Percentiles rank a stretch among this genome's conserved stretches.
These are phyloP conservation scores for Rhizophora mangle DNA, from an alignment of 345 rosid genomes.

Conservation along the genomic window DNA sequence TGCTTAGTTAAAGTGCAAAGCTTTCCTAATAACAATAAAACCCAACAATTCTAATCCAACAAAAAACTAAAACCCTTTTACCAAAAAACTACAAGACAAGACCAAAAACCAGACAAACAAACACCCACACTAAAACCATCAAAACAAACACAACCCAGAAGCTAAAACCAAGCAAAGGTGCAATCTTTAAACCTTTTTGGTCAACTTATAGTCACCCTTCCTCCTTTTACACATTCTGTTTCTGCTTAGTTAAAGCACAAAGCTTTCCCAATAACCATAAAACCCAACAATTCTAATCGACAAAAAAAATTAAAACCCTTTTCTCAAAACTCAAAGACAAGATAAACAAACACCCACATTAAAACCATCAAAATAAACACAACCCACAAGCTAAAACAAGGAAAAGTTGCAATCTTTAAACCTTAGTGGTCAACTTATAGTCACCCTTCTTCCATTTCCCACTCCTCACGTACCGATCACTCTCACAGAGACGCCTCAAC, in stretches of 20 bases:
- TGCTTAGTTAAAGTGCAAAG: no score
- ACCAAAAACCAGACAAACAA: background rate
- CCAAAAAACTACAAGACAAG: background rate
- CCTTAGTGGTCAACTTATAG: constrained; percentile 67
- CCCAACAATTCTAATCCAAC: no score
- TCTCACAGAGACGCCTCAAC: constrained; percentile 58
- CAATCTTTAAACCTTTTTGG: constrained; percentile 53
- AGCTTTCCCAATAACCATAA: no score
- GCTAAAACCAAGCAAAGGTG: background rate
- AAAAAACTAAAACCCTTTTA: no score
- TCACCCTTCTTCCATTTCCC: constrained; percentile 74
- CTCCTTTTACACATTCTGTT: constrained; percentile 39
- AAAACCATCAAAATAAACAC: background rate
- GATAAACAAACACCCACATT: background rate
- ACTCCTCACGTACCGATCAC: constrained; percentile 63
- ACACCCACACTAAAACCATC: background rate
- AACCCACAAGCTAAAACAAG: background rate
- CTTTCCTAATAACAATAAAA: no score
- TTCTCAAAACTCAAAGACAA: background rate
- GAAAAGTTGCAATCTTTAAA: constrained; percentile 15
- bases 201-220: constrained; percentile 51
- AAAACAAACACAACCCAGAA: background rate
- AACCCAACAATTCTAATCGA: no score
- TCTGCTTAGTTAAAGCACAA: no score
- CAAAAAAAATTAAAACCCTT: no score